Percentiles rank a stretch among this genome's conserved stretches.
Conservation (phyloP, 2,329 filamentous ascomycete species). For the Penicillium sp. region DNA sequence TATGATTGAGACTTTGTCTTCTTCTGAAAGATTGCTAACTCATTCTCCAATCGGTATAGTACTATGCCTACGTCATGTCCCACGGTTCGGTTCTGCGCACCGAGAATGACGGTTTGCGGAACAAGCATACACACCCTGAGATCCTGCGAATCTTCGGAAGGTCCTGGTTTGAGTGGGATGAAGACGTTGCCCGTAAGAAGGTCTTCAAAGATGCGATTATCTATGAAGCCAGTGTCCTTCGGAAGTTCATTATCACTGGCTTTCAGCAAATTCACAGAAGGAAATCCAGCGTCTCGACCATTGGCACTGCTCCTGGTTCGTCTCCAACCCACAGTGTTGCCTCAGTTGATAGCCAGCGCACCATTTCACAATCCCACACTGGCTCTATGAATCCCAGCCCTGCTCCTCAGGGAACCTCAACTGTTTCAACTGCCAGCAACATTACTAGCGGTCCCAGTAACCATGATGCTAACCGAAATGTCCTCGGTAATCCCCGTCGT, state of each 20-base stretch:
- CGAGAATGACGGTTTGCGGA: background rate
- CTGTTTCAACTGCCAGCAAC: background rate
- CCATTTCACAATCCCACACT: background rate
- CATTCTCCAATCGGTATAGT: constrained; percentile 3
- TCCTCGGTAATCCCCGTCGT: background rate
- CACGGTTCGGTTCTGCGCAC: background rate
- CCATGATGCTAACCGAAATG: background rate
- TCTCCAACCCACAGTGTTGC: background rate
- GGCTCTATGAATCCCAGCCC: background rate
- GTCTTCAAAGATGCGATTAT: constrained; percentile 1
- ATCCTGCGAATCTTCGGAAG: constrained; percentile 2
- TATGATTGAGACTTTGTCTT: background rate
- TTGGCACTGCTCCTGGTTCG: background rate
- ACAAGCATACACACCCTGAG: background rate
- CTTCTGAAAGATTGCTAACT: constrained; percentile 1
- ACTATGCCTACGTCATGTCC: constrained; percentile 4
- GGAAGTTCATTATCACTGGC: constrained; percentile 8
- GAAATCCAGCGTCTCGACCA: background rate
- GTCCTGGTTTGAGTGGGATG: constrained; percentile 8
- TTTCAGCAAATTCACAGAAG: background rate
- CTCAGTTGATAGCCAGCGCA: background rate
- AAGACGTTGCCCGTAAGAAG: background rate
- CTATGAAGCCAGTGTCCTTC: constrained; percentile 6
- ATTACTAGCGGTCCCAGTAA: background rate
- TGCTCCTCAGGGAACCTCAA: background rate